Conservation (phyloP, 2,329 filamentous ascomycete genomes). For the Xylogone sp. region DNA sequence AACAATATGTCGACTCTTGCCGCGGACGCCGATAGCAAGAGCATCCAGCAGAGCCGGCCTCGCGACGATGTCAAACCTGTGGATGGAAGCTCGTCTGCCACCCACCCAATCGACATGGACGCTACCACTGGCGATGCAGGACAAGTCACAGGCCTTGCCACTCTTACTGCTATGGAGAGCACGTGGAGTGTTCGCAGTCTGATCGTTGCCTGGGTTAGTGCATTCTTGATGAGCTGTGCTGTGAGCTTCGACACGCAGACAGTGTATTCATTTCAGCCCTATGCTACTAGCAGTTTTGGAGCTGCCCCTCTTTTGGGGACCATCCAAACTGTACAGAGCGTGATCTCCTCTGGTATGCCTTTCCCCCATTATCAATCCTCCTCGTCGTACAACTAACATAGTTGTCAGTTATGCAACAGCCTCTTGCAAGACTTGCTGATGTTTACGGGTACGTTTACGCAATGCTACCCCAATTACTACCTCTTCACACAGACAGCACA, state of each 20-base stretch:
- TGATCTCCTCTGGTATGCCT: not conserved
- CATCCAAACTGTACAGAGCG: not conserved
- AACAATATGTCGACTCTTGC: no score
- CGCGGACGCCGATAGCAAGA: no score
- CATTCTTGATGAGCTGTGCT: not conserved
- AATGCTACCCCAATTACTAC: not conserved
- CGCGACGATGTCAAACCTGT: no score
- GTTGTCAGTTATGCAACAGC: conserved; percentile 55
- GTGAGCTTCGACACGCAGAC: not conserved
- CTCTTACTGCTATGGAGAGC: not conserved
- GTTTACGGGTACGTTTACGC: conserved; percentile 24
- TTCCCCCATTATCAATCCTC: not conserved
- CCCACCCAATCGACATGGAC: not conserved
- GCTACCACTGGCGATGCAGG: not conserved
- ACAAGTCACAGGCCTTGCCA: not conserved
- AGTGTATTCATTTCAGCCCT: not conserved
- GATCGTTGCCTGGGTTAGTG: not conserved
- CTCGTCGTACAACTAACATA: not conserved
- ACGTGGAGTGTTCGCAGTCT: not conserved
- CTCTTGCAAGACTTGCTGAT: conserved; percentile 47
- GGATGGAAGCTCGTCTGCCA: no score
- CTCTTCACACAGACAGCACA: not conserved
- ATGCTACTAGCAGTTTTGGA: not conserved
- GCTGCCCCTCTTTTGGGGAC: not conserved
- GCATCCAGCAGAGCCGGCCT: no score